These are phyloP conservation scores for Colletotrichum spaethianum DNA, from an alignment of 2,329 filamentous ascomycete genomes.

Conservation along the genomic window DNA sequence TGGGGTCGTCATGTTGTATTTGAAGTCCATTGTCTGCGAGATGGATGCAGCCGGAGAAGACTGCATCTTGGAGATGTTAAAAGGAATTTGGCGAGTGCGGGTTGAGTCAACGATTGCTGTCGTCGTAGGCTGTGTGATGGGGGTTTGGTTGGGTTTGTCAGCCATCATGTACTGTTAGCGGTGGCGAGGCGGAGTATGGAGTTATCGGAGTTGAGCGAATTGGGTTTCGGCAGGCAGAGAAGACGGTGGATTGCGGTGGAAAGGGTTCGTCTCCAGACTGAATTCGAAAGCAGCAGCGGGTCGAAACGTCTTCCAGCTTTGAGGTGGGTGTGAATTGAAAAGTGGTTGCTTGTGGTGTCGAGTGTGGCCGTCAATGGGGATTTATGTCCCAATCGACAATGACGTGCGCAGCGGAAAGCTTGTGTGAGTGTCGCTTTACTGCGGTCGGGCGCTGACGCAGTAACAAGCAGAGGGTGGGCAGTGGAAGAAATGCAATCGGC, in stretches of 20 bases:
- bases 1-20: conserved; percentile 20
- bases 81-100: conserved; percentile 3
- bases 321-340: conserved; percentile 5
- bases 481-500: conserved; percentile 21
- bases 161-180: conserved; percentile 36
- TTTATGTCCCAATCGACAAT: conserved; percentile 28
- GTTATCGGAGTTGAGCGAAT: conserved; percentile 39
- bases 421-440: conserved; percentile 16
- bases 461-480: conserved; percentile 7
- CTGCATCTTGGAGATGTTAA: conserved; percentile 26
- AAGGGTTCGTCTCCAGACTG: background rate
- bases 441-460: conserved; percentile 29
- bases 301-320: conserved; percentile 1
- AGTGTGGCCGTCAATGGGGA: conserved; percentile 28
- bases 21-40: conserved; percentile 46
- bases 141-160: conserved; percentile 39
- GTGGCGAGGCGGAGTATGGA: conserved; percentile 41
- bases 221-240: conserved; percentile 31
- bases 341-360: conserved; percentile 24
- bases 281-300: background rate
- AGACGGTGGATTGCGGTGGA: conserved; percentile 25
- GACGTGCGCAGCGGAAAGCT: conserved; percentile 30
- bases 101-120: conserved; percentile 47
- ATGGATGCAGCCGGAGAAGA: conserved; percentile 36
- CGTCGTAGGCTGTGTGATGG: conserved; percentile 48